Conservation (phyloP, 148 eudicot genomes). For the Chenopodium quinoa region DNA sequence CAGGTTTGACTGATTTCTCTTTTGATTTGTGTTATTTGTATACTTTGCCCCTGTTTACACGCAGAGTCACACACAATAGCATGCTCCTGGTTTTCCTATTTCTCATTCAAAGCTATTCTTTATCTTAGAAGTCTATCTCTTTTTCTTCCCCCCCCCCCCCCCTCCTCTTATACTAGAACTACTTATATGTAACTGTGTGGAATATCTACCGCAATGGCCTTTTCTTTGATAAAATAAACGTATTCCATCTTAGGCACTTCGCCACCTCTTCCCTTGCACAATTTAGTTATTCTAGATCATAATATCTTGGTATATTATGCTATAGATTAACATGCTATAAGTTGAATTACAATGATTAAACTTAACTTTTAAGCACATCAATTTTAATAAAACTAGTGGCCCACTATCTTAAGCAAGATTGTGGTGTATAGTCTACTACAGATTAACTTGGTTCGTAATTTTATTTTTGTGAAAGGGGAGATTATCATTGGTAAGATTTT, state of each 20-base stretch:
- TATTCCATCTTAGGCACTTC: neutral
- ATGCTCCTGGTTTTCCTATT: neutral
- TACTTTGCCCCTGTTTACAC: neutral
- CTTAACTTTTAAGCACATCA: neutral
- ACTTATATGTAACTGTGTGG: neutral
- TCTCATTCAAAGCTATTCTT: neutral
- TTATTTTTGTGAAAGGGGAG: no score
- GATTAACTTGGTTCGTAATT: no score
- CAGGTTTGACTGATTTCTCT: constrained; percentile 51
- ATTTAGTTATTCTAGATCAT: neutral
- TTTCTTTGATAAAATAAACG: neutral
- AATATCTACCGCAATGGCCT: neutral
- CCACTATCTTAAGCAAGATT: neutral
- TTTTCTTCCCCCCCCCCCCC: no score
- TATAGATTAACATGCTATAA: neutral
- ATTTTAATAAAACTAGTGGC: neutral
- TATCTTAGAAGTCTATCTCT: no score
- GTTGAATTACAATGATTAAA: neutral
- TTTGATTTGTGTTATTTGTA: neutral
- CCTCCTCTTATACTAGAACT: neutral
- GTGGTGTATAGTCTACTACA: neutral
- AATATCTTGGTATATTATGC: neutral
- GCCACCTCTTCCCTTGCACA: neutral
- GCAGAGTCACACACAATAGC: neutral
- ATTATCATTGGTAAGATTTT: no score